phyloP scores from a whole-genome alignment of 2,329 filamentous ascomycete genomes.

The Dothistroma septosporum region DNA sequence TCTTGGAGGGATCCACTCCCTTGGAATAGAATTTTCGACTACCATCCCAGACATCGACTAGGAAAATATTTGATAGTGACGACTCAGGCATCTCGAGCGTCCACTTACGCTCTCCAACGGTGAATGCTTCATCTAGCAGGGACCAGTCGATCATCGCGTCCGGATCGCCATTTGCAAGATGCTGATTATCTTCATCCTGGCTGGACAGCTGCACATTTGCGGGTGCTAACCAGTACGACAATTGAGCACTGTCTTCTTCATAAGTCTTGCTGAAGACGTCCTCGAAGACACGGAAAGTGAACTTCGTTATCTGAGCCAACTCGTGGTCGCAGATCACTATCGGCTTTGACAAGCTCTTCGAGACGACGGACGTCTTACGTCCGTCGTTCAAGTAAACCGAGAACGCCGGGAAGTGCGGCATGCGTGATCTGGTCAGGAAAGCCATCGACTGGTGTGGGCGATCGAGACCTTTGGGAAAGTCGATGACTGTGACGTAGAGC shows the following conservation, averaged over 20 bases:
- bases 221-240: conserved; percentile 84
- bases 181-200: background rate
- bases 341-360: conserved; percentile 40
- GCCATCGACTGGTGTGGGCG: conserved; percentile 61
- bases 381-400: conserved; percentile 67
- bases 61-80: conserved; percentile 48
- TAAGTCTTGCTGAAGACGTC: conserved; percentile 90
- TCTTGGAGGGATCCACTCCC: conserved; percentile 49
- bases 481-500: conserved; percentile 61
- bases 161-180: conserved; percentile 3
- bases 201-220: conserved; percentile 6
- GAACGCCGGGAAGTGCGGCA: conserved; percentile 65
- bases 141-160: conserved; percentile 58
- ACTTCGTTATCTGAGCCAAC: conserved; percentile 59
- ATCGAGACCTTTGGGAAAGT: conserved; percentile 57
- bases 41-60: conserved; percentile 56
- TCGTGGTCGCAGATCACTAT: conserved; percentile 44
- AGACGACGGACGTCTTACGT: conserved; percentile 55
- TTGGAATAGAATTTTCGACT: conserved; percentile 55
- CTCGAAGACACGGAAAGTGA: conserved; percentile 71
- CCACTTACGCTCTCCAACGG: conserved; percentile 45
- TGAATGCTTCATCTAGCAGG: conserved; percentile 44
- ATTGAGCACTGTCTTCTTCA: conserved; percentile 55
- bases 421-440: conserved; percentile 62
- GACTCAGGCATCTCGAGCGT: conserved; percentile 38